Evolutionary conservation across 1,284 basidiomycete genomes (phyloP).

Genomic region (Bjerkandera adusta): DNA sequence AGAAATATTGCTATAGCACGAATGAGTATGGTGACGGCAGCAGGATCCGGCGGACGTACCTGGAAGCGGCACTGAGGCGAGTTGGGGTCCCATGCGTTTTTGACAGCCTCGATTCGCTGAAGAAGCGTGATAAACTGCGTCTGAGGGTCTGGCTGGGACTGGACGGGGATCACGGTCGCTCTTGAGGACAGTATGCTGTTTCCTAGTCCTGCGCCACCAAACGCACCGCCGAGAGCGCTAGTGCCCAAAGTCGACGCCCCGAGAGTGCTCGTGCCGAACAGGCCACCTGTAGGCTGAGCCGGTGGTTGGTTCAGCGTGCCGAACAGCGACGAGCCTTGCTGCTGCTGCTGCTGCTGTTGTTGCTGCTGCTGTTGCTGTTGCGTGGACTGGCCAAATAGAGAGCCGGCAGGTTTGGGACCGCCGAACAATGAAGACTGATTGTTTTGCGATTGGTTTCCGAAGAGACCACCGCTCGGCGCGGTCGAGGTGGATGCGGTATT

Average conservation of each 20-base stretch:
- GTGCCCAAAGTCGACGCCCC: conserved; percentile 30
- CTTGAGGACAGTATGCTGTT: conserved; percentile 28
- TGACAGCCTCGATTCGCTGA: conserved; percentile 65
- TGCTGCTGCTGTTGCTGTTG: conserved; percentile 15
- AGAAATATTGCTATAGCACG: conserved; percentile 68
- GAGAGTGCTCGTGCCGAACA: conserved; percentile 31
- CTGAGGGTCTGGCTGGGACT: conserved; percentile 56
- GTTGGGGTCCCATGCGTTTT: conserved; percentile 70
- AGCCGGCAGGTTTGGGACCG: conserved; percentile 14
- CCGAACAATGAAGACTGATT: too few relatives aligned
- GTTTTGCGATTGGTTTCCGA: too few relatives aligned
- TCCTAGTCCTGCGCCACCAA: conserved; percentile 20
- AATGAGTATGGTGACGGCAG: background rate
- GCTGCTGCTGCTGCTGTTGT: conserved; percentile 10
- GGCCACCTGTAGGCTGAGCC: conserved; percentile 24
- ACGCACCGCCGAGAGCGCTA: conserved; percentile 16
- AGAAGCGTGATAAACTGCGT: conserved; percentile 56
- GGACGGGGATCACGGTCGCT: conserved; percentile 32
- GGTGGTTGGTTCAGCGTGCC: conserved; percentile 22
- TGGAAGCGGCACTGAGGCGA: conserved; percentile 80
- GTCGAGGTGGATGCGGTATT: too few relatives aligned
- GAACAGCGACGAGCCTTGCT: conserved; percentile 28
- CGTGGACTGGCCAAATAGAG: conserved; percentile 17
- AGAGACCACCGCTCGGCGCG: too few relatives aligned
- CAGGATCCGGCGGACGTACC: conserved; percentile 41